Evolutionary conservation across 2,329 filamentous ascomycete genomes (phyloP), one percentile per base, ranked within the genome.

Genomic region (Teratosphaeria epicoccoides): DNA sequence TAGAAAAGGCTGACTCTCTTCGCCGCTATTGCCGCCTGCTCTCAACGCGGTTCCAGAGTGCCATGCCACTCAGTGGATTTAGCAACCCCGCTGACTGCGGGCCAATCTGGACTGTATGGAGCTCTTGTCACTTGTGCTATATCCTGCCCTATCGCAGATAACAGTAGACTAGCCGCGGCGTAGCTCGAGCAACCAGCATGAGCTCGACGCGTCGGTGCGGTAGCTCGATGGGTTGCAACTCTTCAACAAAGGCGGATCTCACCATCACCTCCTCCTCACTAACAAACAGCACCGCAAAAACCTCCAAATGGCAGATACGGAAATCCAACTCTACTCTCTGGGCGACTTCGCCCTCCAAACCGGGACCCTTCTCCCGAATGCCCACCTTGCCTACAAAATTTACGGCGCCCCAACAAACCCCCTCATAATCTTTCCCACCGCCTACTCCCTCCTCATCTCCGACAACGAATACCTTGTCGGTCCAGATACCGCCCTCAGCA

Each of bases 381-480:
- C 87, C 1, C 78, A 79, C 61, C 80, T 91, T 50, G 84, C 85
- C 14, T 91, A 87, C 73, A 88, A 85, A 67, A 87, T 85, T 0
- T 84, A 85, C 58, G 87, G 87, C 20, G 73, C 82, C 51, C 65
- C 78, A 0, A 75, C 71, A 0, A 73, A 71, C 5, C 85, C 85
- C 6, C 81, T 81, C 2, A 79, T 90, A 52, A 77, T 90, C 55
- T 90, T 90, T 62, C 87, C 86, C 2, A 82, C 82, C 2, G 90
- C 86, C 86, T 90, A 83, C 65, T 83, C 80, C 17, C 82, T 82
- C 53, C 58, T 76, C 2, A 86, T 90, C 55, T 71, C 75, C 2
- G 82, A 87, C 61, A 90, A 90, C 54, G 75, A 85, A 63, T 89
- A 86, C 86, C 76, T 90, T 10, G 76, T 87, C 43, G 83, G 84